These are phyloP conservation scores for Saturnispora gosingensis DNA, from an alignment of 805 yeast genomes.

Conservation along the genomic window DNA sequence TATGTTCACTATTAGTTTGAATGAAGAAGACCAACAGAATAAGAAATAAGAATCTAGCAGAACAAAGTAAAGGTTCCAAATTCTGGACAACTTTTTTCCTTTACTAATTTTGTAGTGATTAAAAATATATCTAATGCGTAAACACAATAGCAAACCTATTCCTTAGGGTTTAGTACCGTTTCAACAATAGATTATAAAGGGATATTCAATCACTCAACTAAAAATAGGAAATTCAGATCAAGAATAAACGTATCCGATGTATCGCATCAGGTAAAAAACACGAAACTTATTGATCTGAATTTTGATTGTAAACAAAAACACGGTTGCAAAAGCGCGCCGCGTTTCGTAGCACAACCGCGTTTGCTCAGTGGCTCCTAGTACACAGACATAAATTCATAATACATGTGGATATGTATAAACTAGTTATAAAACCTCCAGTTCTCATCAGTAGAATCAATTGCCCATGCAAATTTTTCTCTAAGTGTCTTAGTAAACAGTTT, in stretches of 20 bases:
- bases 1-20: not conserved
- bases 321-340: not conserved
- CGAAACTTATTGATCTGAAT: not conserved
- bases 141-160: not conserved
- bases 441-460: conserved; percentile 81
- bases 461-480: conserved; percentile 92
- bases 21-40: too few species aligned
- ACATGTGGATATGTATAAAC: not conserved
- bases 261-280: not conserved
- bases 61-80: not conserved
- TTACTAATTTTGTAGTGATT: not conserved
- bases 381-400: not conserved
- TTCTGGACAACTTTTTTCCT: not conserved
- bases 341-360: not conserved
- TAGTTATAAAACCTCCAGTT: conserved; percentile 64
- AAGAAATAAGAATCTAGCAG: not conserved
- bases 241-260: not conserved
- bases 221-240: not conserved
- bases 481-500: conserved; percentile 85
- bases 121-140: not conserved
- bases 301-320: not conserved
- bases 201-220: not conserved
- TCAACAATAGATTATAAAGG: not conserved
- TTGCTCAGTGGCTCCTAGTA: not conserved
- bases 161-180: not conserved